phyloP scores from a whole-genome alignment of 179 eudicot genomes.

The Heliamphora pulchella region DNA sequence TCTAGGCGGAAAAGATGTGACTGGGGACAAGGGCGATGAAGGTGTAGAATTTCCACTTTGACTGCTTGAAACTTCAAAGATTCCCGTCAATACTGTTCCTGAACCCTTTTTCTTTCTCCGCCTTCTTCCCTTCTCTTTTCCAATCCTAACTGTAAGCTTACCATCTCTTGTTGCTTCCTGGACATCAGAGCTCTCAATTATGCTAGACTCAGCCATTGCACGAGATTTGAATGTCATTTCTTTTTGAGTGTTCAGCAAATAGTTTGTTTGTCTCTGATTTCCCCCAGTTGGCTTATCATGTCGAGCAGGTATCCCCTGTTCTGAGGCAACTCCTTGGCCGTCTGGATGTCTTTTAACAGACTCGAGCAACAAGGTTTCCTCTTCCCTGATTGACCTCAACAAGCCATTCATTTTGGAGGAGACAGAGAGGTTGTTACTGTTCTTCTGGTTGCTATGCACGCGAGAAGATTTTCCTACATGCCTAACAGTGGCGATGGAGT shows the following conservation, averaged over 20 bases:
- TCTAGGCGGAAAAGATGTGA: slow-evolving; percentile 32
- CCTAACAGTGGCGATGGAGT: slow-evolving; percentile 25
- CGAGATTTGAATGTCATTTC: slow-evolving; percentile 16
- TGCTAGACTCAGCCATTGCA: slow-evolving; percentile 12
- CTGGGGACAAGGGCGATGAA: slow-evolving; percentile 73
- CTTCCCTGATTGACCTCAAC: slow-evolving; percentile 24
- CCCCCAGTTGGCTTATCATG: slow-evolving; percentile 19
- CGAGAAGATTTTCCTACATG: slow-evolving; percentile 23
- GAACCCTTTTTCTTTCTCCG: slow-evolving; percentile 54
- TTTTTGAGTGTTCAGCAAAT: slow-evolving; percentile 15
- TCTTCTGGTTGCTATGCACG: slow-evolving; percentile 22
- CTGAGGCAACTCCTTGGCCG: slow-evolving; percentile 20
- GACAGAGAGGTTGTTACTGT: slow-evolving; percentile 13
- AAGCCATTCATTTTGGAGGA: slow-evolving; percentile 26
- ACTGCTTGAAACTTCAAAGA: slow-evolving; percentile 73
- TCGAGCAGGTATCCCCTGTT: slow-evolving; percentile 16
- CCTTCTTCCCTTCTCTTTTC: slow-evolving; percentile 53
- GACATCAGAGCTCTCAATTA: slow-evolving; percentile 25
- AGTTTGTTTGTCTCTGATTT: slow-evolving; percentile 12
- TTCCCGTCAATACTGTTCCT: slow-evolving; percentile 35
- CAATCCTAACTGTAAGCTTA: slow-evolving; percentile 49
- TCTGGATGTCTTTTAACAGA: slow-evolving; percentile 18
- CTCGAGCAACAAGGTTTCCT: slow-evolving; percentile 14
- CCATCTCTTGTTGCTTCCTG: slow-evolving; percentile 33
- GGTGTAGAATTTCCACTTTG: slow-evolving; percentile 94